Percentiles rank a stretch among this genome's conserved stretches.
Conservation (phyloP, 148 eudicot genomes). For the Fallopia convolvulus region DNA sequence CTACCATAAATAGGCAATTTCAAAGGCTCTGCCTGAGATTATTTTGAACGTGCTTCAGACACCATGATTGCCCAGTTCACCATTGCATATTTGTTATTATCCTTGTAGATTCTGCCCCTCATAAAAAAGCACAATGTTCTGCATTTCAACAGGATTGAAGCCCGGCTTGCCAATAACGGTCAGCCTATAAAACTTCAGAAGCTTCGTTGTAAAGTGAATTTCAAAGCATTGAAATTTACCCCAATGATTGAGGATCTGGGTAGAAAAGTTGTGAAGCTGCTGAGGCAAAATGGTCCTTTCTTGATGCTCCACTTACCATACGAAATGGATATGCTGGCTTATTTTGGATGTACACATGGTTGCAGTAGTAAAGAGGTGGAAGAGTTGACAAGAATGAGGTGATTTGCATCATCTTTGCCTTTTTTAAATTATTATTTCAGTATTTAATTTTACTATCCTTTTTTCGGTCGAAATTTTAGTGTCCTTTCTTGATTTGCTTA, state of each 20-base stretch:
- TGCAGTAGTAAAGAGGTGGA: slow-evolving; percentile 72
- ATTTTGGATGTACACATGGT: slow-evolving; percentile 88
- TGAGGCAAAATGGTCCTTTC: slow-evolving; percentile 71
- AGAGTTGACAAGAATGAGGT: slow-evolving; percentile 91
- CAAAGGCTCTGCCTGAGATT: neutral
- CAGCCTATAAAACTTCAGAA: slow-evolving; percentile 63
- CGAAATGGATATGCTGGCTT: slow-evolving; percentile 97
- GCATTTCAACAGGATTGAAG: slow-evolving; percentile 81
- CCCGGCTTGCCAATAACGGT: slow-evolving; percentile 81
- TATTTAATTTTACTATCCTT: neutral
- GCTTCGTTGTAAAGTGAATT: slow-evolving; percentile 81
- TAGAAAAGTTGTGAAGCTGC: slow-evolving; percentile 51
- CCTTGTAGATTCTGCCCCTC: slow-evolving; percentile 74
- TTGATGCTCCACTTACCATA: slow-evolving; percentile 82
- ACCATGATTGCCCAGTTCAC: neutral
- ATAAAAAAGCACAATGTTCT: slow-evolving; percentile 70
- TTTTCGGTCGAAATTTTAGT: too few species aligned
- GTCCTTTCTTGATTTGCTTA: neutral
- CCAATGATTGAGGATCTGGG: slow-evolving; percentile 84
- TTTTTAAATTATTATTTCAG: neutral
- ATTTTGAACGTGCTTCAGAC: neutral
- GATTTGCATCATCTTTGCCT: neutral
- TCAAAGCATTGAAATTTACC: slow-evolving; percentile 61
- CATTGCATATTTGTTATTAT: slow-evolving; percentile 10
- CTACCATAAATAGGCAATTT: slow-evolving; percentile 58